Conservation (phyloP, 176 grass and related monocot species). For the Phyllostachys edulis region DNA sequence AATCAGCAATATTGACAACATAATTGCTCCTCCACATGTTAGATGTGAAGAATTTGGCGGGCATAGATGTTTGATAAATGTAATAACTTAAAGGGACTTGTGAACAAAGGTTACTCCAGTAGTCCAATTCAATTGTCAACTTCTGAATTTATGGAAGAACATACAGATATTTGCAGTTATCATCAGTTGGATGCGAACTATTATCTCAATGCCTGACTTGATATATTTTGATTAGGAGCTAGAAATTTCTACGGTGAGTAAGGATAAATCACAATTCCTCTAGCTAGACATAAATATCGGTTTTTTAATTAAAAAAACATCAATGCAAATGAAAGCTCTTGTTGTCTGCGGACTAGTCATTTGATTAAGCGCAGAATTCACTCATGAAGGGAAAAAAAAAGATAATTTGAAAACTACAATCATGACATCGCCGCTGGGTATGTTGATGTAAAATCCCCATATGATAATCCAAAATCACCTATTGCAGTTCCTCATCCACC, state of each 20-base stretch:
- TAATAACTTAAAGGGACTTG: no score
- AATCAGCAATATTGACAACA: background rate
- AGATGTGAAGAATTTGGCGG: background rate
- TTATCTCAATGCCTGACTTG: background rate
- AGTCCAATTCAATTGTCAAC: background rate
- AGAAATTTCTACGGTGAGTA: background rate
- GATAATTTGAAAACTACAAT: background rate
- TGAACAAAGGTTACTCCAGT: background rate
- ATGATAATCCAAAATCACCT: background rate
- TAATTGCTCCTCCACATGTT: background rate
- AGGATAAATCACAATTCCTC: no score
- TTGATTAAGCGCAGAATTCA: background rate
- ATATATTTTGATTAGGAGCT: background rate
- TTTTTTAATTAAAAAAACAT: background rate
- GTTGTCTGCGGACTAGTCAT: background rate
- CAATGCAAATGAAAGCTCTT: background rate
- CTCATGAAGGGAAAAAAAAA: background rate
- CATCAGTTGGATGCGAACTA: background rate
- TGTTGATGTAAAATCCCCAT: background rate
- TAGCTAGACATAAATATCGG: background rate
- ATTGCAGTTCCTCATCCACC: background rate
- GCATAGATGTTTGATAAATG: no score
- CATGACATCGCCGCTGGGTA: background rate
- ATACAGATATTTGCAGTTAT: background rate
- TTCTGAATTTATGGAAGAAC: background rate